Evolutionary conservation across 1,284 basidiomycete species (phyloP).

Genomic region (Garcileccinum viscosum): DNA sequence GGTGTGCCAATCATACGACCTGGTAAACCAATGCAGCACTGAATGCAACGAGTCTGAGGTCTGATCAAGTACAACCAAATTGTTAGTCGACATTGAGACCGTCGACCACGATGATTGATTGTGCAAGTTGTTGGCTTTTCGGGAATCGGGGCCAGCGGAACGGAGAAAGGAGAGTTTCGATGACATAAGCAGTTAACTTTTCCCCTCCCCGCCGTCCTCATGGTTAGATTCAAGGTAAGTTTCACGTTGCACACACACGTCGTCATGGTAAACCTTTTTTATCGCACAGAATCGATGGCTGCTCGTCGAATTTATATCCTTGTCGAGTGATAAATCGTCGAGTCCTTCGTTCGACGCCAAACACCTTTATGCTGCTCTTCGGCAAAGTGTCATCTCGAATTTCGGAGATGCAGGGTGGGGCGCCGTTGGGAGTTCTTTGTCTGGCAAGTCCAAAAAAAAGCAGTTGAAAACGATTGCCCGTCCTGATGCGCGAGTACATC

Average conservation of each 20-base stretch:
- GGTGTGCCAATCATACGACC: too few species aligned
- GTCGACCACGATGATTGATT: too few species aligned
- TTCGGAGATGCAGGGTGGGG: constrained; percentile 86
- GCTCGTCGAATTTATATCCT: constrained; percentile 38
- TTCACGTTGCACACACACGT: too few species aligned
- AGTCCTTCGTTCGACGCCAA: constrained; percentile 53
- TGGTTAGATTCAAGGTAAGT: constrained; percentile 38
- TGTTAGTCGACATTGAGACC: too few species aligned
- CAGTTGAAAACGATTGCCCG: background rate
- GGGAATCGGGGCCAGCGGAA: too few species aligned
- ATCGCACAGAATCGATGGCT: constrained; percentile 73
- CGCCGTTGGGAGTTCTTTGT: constrained; percentile 69
- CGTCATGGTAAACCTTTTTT: too few species aligned
- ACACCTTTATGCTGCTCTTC: constrained; percentile 68
- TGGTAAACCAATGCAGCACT: too few species aligned
- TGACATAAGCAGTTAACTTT: too few species aligned
- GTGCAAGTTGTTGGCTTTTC: too few species aligned
- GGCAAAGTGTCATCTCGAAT: constrained; percentile 69
- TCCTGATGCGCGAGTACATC: background rate
- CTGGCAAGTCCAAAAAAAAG: constrained; percentile 48
- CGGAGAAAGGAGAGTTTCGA: too few species aligned
- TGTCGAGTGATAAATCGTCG: constrained; percentile 32
- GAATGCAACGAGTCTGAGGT: too few species aligned
- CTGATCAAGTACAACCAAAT: too few species aligned
- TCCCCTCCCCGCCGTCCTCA: constrained; percentile 8